Evolutionary conservation across 306 rosid species (phyloP), one percentile per base, ranked within the genome.

Genomic region (Potentilla sterilis): DNA sequence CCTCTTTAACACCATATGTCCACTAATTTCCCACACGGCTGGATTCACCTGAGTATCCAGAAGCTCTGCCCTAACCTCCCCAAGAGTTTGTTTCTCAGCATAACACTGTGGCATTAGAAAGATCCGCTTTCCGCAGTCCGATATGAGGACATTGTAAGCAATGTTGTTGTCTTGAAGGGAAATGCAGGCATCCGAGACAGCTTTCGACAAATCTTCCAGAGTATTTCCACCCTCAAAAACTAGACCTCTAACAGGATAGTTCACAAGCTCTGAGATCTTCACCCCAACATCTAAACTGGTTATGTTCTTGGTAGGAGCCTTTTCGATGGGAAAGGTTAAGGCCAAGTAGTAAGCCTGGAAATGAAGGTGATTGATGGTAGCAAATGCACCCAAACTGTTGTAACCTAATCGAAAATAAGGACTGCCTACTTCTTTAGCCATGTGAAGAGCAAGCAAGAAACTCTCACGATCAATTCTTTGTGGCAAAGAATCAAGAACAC

Each of bases 41-140:
- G 98, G 98, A 70, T 93, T 93, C 82, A 93, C 98, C 88, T 93
- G 98, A 18, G 98, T 93, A 84, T 93, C 98, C 58, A 93, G 93
- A 51, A 93, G 83, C 84, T 93, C 98, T 21, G 91, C 84, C 43
- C 84, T 81, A 81, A 93, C 98, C 84, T 91, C 28, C 73, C 96
- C 98, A 8, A 93, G 97, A 49, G 98, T 96, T 88, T 93, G 98
- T 81, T 93, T 93, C 89, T 93, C 98, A 46, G 98, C 97, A 81
- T 88, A 93, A 77, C 98, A 93, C 97, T 93, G 98, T 77, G 98
- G 98, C 24, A 93, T 37, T 73, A 93, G 85, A 77, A 89, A 93
- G 80, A 89, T 82, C 67, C 91, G 82, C 68, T 75, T 88, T 76
- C 98, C 96, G 70, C 79, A 83, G 74, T 88, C 98, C 54, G 98